A percentile compares a stretch with the other conserved stretches of the same genome.
Evolutionary conservation across 352 stramenopile genomes (phyloP).

Genomic region (Discostella stelligera): DNA sequence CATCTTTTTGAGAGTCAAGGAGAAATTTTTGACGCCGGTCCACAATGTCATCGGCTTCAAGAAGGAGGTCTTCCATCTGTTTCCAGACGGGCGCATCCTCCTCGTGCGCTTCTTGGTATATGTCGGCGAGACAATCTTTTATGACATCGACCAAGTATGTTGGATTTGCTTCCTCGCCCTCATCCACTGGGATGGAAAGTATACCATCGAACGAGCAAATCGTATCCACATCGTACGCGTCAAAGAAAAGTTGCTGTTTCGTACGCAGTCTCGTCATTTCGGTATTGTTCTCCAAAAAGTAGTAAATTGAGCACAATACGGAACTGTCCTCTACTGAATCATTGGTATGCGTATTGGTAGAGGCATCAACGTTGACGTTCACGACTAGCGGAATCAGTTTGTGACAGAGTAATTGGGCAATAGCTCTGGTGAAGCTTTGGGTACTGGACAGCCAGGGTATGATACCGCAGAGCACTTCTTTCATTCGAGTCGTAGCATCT

Average conservation of each 20-base stretch:
- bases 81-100: slow-evolving; percentile 74
- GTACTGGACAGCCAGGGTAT: slow-evolving; percentile 80
- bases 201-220: slow-evolving; percentile 66
- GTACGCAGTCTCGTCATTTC: slow-evolving; percentile 74
- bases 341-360: not conserved
- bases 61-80: slow-evolving; percentile 58
- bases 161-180: slow-evolving; percentile 70
- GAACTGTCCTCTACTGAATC: slow-evolving; percentile 23
- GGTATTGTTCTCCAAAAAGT: slow-evolving; percentile 69
- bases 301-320: slow-evolving; percentile 50
- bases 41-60: slow-evolving; percentile 32
- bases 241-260: slow-evolving; percentile 75
- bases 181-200: slow-evolving; percentile 70
- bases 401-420: slow-evolving; percentile 74
- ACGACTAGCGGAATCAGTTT: slow-evolving; percentile 66
- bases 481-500: slow-evolving; percentile 30
- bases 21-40: not conserved
- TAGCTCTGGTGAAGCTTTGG: slow-evolving; percentile 77
- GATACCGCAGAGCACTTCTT: slow-evolving; percentile 61
- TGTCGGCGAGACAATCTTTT: slow-evolving; percentile 65
- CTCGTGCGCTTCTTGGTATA: slow-evolving; percentile 73
- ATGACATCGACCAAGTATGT: slow-evolving; percentile 68
- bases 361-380: slow-evolving; percentile 26
- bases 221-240: slow-evolving; percentile 67
- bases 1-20: not conserved